Percentiles rank a stretch among this genome's conserved stretches.
These are phyloP conservation scores for Cantharellus cinnabarinus DNA, from an alignment of 768 basidiomycete species.

Conservation along the genomic window DNA sequence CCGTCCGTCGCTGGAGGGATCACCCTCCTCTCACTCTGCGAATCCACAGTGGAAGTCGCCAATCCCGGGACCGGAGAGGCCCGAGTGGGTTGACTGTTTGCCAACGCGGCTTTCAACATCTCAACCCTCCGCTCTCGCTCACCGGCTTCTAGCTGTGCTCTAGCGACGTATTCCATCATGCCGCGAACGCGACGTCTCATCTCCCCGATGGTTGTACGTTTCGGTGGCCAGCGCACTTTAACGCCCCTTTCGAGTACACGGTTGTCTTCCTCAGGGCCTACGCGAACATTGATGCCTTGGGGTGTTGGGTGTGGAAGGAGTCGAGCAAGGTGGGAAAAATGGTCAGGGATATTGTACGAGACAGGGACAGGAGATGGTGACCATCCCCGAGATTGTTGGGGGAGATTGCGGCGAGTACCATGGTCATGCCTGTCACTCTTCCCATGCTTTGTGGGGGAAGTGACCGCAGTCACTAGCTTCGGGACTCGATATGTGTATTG, in stretches of 20 bases:
- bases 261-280: conserved; percentile 3
- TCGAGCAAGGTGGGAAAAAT: conserved; percentile 8
- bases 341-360: conserved; percentile 7
- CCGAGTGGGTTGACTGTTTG: neutral
- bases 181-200: conserved; percentile 8
- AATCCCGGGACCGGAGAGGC: too few species aligned
- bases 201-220: conserved; percentile 8
- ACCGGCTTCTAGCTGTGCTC: conserved; percentile 6
- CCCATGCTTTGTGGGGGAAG: neutral
- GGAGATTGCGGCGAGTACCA: neutral
- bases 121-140: conserved; percentile 8
- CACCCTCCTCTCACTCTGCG: too few species aligned
- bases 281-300: conserved; percentile 4
- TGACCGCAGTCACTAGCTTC: neutral
- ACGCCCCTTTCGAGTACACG: conserved; percentile 5
- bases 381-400: neutral
- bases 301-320: conserved; percentile 6
- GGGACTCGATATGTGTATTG: conserved; percentile 8
- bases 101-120: conserved; percentile 4
- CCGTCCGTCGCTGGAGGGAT: too few species aligned
- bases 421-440: neutral
- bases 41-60: too few species aligned
- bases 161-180: conserved; percentile 8
- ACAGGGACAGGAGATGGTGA: conserved; percentile 6
- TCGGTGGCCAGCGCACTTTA: conserved; percentile 8